phyloP scores from a whole-genome alignment of 2,329 filamentous ascomycete genomes.

The Phialocephala sp. region DNA sequence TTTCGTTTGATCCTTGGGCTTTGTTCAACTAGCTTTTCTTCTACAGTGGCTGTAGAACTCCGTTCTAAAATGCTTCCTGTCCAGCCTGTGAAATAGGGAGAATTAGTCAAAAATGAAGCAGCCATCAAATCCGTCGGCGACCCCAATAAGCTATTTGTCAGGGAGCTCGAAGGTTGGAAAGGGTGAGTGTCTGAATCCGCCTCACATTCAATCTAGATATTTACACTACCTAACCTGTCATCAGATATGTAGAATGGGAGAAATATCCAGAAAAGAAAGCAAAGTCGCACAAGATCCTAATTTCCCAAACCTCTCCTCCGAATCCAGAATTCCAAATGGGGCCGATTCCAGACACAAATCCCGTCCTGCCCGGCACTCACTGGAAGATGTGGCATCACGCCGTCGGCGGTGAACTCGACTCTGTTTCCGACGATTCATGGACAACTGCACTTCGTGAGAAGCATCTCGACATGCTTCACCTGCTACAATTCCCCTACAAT shows the following conservation, averaged over 20 bases:
- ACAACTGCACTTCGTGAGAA: conserved; percentile 61
- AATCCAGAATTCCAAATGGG: conserved; percentile 61
- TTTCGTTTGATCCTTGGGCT: neutral
- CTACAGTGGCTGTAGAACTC: neutral
- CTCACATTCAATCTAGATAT: neutral
- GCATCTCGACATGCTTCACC: conserved; percentile 63
- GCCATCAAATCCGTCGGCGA: conserved; percentile 50
- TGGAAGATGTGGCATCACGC: conserved; percentile 66
- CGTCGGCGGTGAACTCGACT: conserved; percentile 50
- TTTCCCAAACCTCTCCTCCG: conserved; percentile 24
- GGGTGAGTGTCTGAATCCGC: conserved; percentile 42
- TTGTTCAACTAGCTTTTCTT: neutral
- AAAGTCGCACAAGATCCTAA: conserved; percentile 28
- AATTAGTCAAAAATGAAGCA: conserved; percentile 48
- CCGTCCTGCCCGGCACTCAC: conserved; percentile 58
- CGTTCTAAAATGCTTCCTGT: neutral
- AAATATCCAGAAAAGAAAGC: conserved; percentile 70
- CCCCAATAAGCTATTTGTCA: conserved; percentile 46
- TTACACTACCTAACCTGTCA: conserved; percentile 12
- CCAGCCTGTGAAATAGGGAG: conserved; percentile 32
- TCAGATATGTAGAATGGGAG: conserved; percentile 70
- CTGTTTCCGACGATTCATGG: conserved; percentile 64
- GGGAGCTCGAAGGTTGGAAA: conserved; percentile 53
- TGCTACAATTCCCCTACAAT: conserved; percentile 69
- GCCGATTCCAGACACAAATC: conserved; percentile 61